These are phyloP conservation scores for Kitagawia praeruptora DNA, from an alignment of 129 eudicot species.

Conservation along the genomic window DNA sequence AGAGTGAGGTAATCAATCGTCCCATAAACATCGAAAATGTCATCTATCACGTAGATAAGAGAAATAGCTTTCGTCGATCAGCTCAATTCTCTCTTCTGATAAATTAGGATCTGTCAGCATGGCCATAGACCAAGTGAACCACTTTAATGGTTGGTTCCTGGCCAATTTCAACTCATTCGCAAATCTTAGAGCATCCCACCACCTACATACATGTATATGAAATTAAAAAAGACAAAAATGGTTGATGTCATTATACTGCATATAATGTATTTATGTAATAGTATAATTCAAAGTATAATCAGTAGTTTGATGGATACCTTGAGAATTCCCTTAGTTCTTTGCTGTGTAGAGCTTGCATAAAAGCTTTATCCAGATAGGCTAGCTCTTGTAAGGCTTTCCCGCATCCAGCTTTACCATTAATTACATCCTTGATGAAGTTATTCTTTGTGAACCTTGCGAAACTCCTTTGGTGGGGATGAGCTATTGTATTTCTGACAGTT, in stretches of 20 bases:
- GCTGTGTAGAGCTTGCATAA: neutral
- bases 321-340: neutral
- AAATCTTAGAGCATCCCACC: neutral
- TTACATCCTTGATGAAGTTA: neutral
- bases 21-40: conserved; percentile 4
- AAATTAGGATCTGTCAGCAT: neutral
- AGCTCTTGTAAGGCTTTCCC: neutral
- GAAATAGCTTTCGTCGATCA: neutral
- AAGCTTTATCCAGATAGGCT: neutral
- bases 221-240: too few relatives aligned
- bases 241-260: too few relatives aligned
- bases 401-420: neutral
- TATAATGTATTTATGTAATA: neutral
- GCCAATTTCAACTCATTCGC: neutral
- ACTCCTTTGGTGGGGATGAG: neutral
- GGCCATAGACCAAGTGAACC: neutral
- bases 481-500: neutral
- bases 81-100: neutral
- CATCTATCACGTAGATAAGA: neutral
- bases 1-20: neutral
- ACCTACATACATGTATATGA: neutral
- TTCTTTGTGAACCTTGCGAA: neutral
- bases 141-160: neutral
- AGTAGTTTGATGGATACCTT: neutral
- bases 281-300: neutral